Conservation (phyloP, 768 basidiomycete species). For the Rhizopogon rudus region DNA sequence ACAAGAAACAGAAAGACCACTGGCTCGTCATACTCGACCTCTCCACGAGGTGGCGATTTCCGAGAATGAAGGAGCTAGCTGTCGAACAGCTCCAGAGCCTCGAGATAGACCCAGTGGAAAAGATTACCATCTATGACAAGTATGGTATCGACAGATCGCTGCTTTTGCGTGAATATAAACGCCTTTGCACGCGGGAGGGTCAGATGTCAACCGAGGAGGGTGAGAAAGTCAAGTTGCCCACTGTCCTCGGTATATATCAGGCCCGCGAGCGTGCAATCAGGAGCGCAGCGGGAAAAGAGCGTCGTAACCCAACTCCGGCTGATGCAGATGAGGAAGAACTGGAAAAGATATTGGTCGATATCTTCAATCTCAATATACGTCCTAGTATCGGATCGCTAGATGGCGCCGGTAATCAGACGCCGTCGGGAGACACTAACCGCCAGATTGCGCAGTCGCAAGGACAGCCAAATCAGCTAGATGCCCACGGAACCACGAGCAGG, state of each 20-base stretch:
- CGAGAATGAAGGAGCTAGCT: constrained; percentile 43
- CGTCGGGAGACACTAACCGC: not conserved
- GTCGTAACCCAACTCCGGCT: constrained; percentile 19
- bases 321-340: constrained; percentile 23
- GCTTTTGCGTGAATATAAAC: constrained; percentile 47
- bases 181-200: constrained; percentile 45
- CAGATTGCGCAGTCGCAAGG: not conserved
- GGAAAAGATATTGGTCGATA: constrained; percentile 22
- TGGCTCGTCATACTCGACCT: constrained; percentile 56
- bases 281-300: constrained; percentile 25
- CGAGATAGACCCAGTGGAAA: constrained; percentile 42
- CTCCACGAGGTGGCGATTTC: constrained; percentile 51
- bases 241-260: constrained; percentile 44
- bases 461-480: not conserved
- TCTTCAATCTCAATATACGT: constrained; percentile 22
- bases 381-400: not conserved
- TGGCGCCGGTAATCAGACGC: not conserved
- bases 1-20: constrained; percentile 41
- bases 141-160: constrained; percentile 43
- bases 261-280: constrained; percentile 44
- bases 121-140: constrained; percentile 53
- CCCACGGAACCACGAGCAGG: not conserved
- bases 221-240: constrained; percentile 48
- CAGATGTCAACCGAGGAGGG: constrained; percentile 56
- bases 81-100: constrained; percentile 51